Evolutionary conservation across 352 stramenopile genomes (phyloP).

Genomic region (Halophytophthora batemanensis): DNA sequence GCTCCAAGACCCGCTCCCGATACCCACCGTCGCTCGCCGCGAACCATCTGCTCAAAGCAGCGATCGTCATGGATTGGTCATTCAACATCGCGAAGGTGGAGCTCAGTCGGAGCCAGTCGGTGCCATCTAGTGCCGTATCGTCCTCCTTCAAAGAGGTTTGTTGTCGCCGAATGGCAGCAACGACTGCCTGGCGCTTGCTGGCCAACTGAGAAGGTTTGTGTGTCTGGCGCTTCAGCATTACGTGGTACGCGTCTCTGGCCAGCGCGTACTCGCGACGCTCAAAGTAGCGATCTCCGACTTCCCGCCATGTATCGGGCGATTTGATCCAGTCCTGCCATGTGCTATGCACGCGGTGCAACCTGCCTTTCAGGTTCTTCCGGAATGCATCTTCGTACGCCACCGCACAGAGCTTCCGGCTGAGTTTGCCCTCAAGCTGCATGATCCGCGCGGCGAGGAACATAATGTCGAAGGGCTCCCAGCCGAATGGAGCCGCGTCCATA

Average conservation of each 20-base stretch:
- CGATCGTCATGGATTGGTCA: slow-evolving; percentile 27
- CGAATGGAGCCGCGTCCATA: slow-evolving; percentile 45
- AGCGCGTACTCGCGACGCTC: slow-evolving; percentile 46
- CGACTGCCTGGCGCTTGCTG: slow-evolving; percentile 32
- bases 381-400: slow-evolving; percentile 75
- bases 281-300: slow-evolving; percentile 50
- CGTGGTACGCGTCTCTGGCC: slow-evolving; percentile 53
- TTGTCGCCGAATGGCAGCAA: slow-evolving; percentile 16
- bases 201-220: slow-evolving; percentile 26
- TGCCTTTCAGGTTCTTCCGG: slow-evolving; percentile 27
- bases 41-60: slow-evolving; percentile 42
- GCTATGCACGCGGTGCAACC: slow-evolving; percentile 6
- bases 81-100: slow-evolving; percentile 42
- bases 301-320: slow-evolving; percentile 42
- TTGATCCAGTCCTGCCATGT: slow-evolving; percentile 69
- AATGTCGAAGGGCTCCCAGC: slow-evolving; percentile 48
- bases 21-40: slow-evolving; percentile 28
- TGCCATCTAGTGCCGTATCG: slow-evolving; percentile 8
- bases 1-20: slow-evolving; percentile 32
- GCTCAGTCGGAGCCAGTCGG: slow-evolving; percentile 59
- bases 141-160: slow-evolving; percentile 8
- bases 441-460: slow-evolving; percentile 59
- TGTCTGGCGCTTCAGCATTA: slow-evolving; percentile 55
- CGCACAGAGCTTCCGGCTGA: slow-evolving; percentile 33
- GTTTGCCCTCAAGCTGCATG: slow-evolving; percentile 53